Base-by-base conservation (phyloP, 1,139 yeast genomes). In the Candida anutae region DNA sequence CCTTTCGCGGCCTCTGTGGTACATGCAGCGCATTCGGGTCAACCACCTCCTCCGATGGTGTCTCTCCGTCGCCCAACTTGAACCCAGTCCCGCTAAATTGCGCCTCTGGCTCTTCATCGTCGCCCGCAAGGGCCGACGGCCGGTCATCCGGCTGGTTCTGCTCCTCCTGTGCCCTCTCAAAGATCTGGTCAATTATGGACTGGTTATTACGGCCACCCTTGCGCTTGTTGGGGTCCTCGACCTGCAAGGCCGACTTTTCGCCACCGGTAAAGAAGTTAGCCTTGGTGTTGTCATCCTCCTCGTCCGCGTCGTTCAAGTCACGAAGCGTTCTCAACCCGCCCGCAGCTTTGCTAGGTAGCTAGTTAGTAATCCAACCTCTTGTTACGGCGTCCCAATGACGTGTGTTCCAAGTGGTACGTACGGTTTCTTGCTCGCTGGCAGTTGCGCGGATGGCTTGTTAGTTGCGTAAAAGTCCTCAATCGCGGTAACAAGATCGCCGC, bases 211-310 rank as follows among this genome's bases (percentile, higher is more conserved):
- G 31, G 12, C 40, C 36, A 17, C 43, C 40, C 19, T 44, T 53
- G 30, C 62, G 62, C 36, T 75, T 69, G 44, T 77, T 74, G 6
- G 97, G 97, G 48, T 88, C 88, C 48, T 93, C 94, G 9, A 90
- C 96, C 40, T 90, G 94, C 40, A 90, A 63, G 1, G 82, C 97
- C 2, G 95, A 84, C 45, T 88, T 88, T 50, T 88, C 95, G 31
- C 95, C 98, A 14, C 95, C 95, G 3, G 97, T 90, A 44, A 90
- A 94, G 52, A 83, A 74, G 40, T 85, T 77, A 40, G 78, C 72
- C 38, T 76, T 74, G 12, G 77, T 73, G 28, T 77, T 75, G 33
- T 74, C 83, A 30, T 77, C 83, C 23, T 71, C 78, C 15, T 67
- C 77, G 10, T 54, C 62, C 5, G 35, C 45, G 13, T 44, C 42